These are phyloP conservation scores for Endoconidiophora laricicola DNA, from an alignment of 2,329 filamentous ascomycete genomes.

Conservation along the genomic window DNA sequence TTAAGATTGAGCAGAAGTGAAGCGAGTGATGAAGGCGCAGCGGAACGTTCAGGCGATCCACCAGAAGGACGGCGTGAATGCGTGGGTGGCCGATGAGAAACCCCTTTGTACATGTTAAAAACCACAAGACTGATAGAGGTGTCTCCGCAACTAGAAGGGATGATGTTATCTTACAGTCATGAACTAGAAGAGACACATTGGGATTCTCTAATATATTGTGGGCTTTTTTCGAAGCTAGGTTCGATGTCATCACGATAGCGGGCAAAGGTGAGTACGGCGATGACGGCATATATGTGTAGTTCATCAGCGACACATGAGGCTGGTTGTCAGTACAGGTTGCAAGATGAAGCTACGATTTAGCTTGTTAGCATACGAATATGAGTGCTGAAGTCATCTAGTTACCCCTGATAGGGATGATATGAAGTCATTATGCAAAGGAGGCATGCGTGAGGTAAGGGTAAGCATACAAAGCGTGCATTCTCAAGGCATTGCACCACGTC, in stretches of 20 bases:
- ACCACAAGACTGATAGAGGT: conserved; percentile 1
- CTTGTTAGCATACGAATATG: neutral
- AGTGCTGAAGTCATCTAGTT: too few species aligned
- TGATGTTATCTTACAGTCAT: conserved; percentile 49
- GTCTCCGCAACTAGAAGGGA: conserved; percentile 1
- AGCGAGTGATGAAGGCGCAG: conserved; percentile 41
- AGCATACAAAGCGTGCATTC: conserved; percentile 78
- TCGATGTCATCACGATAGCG: conserved; percentile 92
- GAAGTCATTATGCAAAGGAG: neutral
- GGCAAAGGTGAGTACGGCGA: conserved; percentile 52
- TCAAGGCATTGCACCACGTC: conserved; percentile 85
- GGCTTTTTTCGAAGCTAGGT: conserved; percentile 61
- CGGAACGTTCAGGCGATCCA: conserved; percentile 49
- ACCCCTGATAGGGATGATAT: neutral
- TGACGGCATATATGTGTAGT: conserved; percentile 87
- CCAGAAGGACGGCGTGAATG: conserved; percentile 40
- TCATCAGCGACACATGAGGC: conserved; percentile 94
- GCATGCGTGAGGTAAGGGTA: conserved; percentile 17
- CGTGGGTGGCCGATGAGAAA: conserved; percentile 76
- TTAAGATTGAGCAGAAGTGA: conserved; percentile 81
- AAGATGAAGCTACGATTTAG: conserved; percentile 59
- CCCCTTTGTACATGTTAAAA: conserved; percentile 33
- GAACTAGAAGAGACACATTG: conserved; percentile 81
- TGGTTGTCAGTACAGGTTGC: conserved; percentile 72
- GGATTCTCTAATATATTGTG: conserved; percentile 72